Base-by-base conservation (phyloP, 2,329 filamentous ascomycete genomes). In the Trichoderma polysporum region DNA sequence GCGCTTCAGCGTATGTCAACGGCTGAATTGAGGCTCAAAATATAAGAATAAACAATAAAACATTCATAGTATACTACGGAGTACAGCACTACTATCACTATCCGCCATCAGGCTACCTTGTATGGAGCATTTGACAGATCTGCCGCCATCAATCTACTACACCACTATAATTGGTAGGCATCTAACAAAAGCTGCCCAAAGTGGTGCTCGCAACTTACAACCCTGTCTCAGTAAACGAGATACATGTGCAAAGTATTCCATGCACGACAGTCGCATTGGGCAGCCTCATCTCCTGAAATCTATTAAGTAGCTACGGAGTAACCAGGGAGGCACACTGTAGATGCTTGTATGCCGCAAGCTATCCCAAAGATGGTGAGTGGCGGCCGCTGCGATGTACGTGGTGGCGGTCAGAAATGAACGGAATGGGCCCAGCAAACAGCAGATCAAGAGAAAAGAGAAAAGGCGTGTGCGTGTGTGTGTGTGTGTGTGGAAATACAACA, bases 321-420 rank as follows among this genome's bases (percentile, higher is more conserved):
- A 25, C 13, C 3, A 37, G 9, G 9, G 10, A 27, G 17, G 25
- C 8, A 35, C 17, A 25, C 7, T n/a, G 15, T 2, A 13, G 7
- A 25, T 37, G 33, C 13, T 17, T 52, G 45, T 33, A 63, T 63
- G 60, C 60, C 60, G 60, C 60, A 63, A 9, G 10, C 35, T 25
- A 13, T 12, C 49, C 45, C 49, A 22, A 47, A 54, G 22, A 61
- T 61, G 58, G 31, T 45, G 58, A 31, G 58, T 31, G 45, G 58
- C 41, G 45, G 58, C 58, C 45, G 61, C 50, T 31, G n/a, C 5
- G 19, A 49, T 7, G n/a, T 37, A 60, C 29, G n/a, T 60, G 57
- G 35, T 29, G 41, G 61, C 61, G 61, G 61, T 64, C 60, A 64
- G 27, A 31, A 31, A 27, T 52, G 52, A 22, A 52, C 17, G n/a